Conservation (phyloP, 768 basidiomycete genomes). For the Pluteus cervinus region DNA sequence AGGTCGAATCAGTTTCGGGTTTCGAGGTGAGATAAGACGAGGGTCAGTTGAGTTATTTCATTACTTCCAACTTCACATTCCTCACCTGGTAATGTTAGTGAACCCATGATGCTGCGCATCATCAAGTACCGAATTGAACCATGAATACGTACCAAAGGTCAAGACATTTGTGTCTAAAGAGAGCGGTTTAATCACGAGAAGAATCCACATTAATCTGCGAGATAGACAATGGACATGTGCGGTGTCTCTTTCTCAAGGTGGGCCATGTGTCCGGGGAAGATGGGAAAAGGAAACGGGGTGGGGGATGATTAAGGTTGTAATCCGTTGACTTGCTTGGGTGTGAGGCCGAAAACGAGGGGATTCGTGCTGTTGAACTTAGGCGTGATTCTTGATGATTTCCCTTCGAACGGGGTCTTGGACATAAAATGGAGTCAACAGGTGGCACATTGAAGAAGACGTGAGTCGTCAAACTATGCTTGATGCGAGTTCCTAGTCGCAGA, state of each 20-base stretch:
- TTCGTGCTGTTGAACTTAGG: constrained; percentile 35
- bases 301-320: background rate
- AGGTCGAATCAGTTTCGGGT: too few species aligned
- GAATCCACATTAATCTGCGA: too few species aligned
- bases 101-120: constrained; percentile 35
- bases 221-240: background rate
- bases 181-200: background rate
- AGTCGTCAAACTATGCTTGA: constrained; percentile 32
- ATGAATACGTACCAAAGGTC: constrained; percentile 44
- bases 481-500: constrained; percentile 29
- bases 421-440: constrained; percentile 40
- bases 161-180: constrained; percentile 30
- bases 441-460: constrained; percentile 56
- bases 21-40: too few species aligned
- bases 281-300: too few species aligned
- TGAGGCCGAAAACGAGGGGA: constrained; percentile 25
- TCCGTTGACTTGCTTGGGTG: constrained; percentile 23
- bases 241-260: too few species aligned
- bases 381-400: constrained; percentile 29
- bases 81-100: constrained; percentile 41
- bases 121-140: constrained; percentile 43
- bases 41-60: background rate
- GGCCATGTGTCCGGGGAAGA: too few species aligned
- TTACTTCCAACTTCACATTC: background rate
- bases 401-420: constrained; percentile 28